Conservation (phyloP, 1,139 yeast species). For the Eremothecium sinecaudum region DNA sequence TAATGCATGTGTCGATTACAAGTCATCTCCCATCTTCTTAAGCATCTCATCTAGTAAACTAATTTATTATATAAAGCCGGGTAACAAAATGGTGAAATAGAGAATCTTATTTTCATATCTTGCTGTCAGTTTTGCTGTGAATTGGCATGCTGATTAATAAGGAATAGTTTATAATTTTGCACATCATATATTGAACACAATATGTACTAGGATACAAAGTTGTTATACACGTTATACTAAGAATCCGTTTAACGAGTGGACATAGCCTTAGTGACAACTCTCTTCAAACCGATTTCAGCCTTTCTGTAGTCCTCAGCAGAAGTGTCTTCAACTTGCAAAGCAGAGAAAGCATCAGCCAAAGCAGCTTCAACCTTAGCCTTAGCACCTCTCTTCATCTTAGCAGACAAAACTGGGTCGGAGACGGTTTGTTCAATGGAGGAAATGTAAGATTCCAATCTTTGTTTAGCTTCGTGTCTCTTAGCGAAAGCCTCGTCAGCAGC, state of each 20-base stretch:
- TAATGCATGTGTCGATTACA: no score
- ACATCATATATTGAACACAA: constrained; percentile 5
- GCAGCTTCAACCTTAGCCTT: constrained; percentile 98
- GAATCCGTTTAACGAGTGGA: constrained; percentile 73
- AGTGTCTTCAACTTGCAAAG: constrained; percentile 94
- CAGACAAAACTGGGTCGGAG: constrained; percentile 96
- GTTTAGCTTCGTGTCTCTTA: constrained; percentile 99
- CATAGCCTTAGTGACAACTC: constrained; percentile 99
- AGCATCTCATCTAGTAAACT: no score
- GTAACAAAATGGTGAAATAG: no score
- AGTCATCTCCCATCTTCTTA: no score
- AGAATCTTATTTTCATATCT: no score
- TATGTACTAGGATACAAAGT: constrained; percentile 5
- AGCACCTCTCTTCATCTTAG: constrained; percentile 96
- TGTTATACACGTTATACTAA: neutral
- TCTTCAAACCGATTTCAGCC: constrained; percentile 98
- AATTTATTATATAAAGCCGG: no score
- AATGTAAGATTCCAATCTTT: constrained; percentile 98
- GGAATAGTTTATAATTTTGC: constrained; percentile 2
- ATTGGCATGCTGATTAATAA: no score
- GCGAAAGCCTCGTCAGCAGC: constrained; percentile 98
- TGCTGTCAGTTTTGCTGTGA: no score
- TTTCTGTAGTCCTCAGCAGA: constrained; percentile 96
- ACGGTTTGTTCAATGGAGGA: constrained; percentile 94
- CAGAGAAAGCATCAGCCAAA: constrained; percentile 95